These are phyloP conservation scores for Plasmodium cynomolgi DNA, from an alignment of 169 alveolate genomes.

Conservation along the genomic window DNA sequence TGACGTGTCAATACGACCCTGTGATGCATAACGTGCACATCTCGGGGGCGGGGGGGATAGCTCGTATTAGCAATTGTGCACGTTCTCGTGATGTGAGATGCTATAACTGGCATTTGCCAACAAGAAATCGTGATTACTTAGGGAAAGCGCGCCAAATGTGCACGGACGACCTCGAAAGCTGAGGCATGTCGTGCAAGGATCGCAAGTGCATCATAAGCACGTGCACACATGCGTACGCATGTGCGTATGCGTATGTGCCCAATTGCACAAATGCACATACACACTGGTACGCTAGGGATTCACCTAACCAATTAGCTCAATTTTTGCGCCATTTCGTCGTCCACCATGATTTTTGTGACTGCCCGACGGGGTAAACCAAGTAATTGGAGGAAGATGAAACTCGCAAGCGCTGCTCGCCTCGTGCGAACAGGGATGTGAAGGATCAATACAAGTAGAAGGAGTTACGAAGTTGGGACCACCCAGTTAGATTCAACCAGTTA, in stretches of 20 bases:
- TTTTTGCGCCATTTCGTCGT: background rate
- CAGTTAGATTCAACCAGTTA: background rate
- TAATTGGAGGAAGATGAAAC: background rate
- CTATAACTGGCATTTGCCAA: background rate
- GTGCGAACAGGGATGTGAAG: background rate
- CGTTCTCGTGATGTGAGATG: background rate
- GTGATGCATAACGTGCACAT: background rate
- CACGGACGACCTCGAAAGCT: background rate
- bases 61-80: background rate
- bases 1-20: background rate
- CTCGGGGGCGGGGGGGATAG: background rate
- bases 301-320: background rate
- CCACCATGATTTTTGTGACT: background rate
- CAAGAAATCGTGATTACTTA: background rate
- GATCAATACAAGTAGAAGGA: background rate
- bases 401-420: background rate
- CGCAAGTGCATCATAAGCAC: background rate
- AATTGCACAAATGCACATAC: background rate
- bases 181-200: background rate
- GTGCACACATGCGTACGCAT: background rate
- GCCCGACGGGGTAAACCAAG: background rate
- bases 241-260: background rate
- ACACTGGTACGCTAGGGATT: background rate
- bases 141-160: background rate
- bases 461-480: background rate